Base-by-base conservation (phyloP, 129 eudicot species). In the Tanacetum coccineum region DNA sequence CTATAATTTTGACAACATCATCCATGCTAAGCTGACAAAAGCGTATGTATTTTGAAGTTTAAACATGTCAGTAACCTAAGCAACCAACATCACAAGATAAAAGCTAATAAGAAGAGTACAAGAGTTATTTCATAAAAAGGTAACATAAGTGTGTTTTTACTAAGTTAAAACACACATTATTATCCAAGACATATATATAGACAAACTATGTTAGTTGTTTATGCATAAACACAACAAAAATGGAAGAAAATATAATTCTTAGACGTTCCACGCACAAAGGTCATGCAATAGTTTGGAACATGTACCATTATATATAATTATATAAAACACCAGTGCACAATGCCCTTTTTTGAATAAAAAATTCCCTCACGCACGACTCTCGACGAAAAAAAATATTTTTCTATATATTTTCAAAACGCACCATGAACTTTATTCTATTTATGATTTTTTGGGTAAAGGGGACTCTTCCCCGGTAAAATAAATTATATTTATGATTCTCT, bases 21-120 rank as follows among this genome's bases (percentile, higher is more conserved):
- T 83, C 96, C 87, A 70, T 68, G 57, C 89, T 62, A 58, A 88
- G 45, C 1, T 92, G 82, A 14, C 87, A 89, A 83, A 88, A 88
- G 1, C 92, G 92, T 75, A 89, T 88, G 81, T 65, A 63, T 25
- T 42, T 48, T 36, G 47, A 36, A 9, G 13, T 21, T 52, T 6
- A 36, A 36, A 36, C 42, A 71, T 25, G 46, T 66, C 62, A 17
- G 32, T 64, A 50, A 69, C 13, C 40, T 18, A 49, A 30, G 22
- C 18, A 62, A 52, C 53, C 39, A 62, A 39, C 30, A 75, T 48
- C 63, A 42, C 57, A 50, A 58, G 18, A n/a, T 22, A 36, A 19
- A 68, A 40, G 9, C 8, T 55, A 11, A 25, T 25, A 57, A 20
- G n/a, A 20, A 20, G n/a, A 20, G 25, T 9, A 25, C 4, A 25